Evolutionary conservation across 1,284 basidiomycete species (phyloP), one percentile per base, ranked within the genome.

Genomic region (Tilletia indica): DNA sequence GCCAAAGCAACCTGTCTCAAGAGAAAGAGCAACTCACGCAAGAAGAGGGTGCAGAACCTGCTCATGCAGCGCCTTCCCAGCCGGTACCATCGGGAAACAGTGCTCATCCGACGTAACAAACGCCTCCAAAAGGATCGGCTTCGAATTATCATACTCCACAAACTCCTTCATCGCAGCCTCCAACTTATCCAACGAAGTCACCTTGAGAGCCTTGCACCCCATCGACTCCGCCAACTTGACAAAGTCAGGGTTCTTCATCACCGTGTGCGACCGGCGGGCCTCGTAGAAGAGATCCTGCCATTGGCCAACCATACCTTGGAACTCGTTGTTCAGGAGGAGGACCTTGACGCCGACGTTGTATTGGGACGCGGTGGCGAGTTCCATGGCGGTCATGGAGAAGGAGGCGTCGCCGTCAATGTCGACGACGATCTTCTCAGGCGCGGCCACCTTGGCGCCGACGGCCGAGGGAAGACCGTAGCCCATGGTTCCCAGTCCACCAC

Each of bases 211-310:
- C 83, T 97, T 93, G 68, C 94, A 91, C 72, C 91, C 90, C 94
- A 98, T 97, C 3, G 93, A 87, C 80, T 91, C 87, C 21, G 94
- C 93, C 58, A 99, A 89, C 78, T 89, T 88, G 80, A 94, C 89
- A 85, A 97, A 98, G 86, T 98, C 91, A 16, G 96, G 95, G 87
- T 98, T 97, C 71, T 87, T 89, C 94, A 97, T 97, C 74, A 88
- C 87, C 5, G 95, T 97, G 87, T 97, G 94, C 39, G 94, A 94
- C 86, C 97, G 96, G 48, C 96, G 90, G 64, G 90, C 88, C 74
- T 95, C 92, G 86, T 98, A 98, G 88, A 98, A 98, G 16, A 98
- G 89, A 85, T 98, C 80, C 91, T 98, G 96, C 96, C 96, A 98
- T 87, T 99, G 96, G 68, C 94, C 87, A 21, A 98, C 96, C 96